Evolutionary conservation across 2,329 filamentous ascomycete genomes (phyloP).

Genomic region (Aschersonia sp.): DNA sequence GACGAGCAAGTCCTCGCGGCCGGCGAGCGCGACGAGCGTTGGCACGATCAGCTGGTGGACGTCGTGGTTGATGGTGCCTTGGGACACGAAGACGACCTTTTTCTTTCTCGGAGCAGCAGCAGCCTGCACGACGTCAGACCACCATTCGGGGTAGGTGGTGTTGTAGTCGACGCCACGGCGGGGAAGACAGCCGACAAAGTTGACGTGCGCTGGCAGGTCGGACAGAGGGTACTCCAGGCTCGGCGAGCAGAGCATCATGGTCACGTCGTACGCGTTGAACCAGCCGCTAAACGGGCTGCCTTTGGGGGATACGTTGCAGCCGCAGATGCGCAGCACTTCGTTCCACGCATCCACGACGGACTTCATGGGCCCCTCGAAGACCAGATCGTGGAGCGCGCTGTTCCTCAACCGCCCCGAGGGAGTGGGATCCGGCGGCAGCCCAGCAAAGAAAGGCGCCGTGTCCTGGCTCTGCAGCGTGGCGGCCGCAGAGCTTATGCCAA

Average conservation of each 20-base stretch:
- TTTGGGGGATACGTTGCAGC: not conserved
- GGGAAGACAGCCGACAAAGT: slow-evolving; percentile 4
- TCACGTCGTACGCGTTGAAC: slow-evolving; percentile 3
- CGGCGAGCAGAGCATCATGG: slow-evolving; percentile 3
- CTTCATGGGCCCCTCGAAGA: slow-evolving; percentile 5
- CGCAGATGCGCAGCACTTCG: not conserved
- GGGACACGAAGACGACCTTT: slow-evolving; percentile 7
- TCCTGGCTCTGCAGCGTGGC: not conserved
- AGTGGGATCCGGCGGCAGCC: slow-evolving; percentile 14
- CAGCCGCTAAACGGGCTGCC: slow-evolving; percentile 1
- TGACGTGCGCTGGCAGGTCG: slow-evolving; percentile 1
- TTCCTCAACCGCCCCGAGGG: slow-evolving; percentile 15
- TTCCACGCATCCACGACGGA: slow-evolving; percentile 3
- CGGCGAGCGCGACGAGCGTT: not conserved
- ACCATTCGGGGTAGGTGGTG: not conserved
- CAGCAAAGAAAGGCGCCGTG: slow-evolving; percentile 11
- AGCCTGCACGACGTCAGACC: not conserved
- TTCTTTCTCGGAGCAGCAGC: not conserved
- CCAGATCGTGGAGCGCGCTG: slow-evolving; percentile 5
- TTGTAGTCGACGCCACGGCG: not conserved
- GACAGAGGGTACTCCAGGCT: slow-evolving; percentile 3
- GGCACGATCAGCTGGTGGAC: not conserved
- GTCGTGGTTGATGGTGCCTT: slow-evolving; percentile 2
- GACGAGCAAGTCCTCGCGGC: slow-evolving; percentile 21
- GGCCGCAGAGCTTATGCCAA: slow-evolving; percentile 15